Percentiles rank a stretch among this genome's conserved stretches.
Conservation (phyloP, 1,284 basidiomycete genomes). For the Melampsora americana region DNA sequence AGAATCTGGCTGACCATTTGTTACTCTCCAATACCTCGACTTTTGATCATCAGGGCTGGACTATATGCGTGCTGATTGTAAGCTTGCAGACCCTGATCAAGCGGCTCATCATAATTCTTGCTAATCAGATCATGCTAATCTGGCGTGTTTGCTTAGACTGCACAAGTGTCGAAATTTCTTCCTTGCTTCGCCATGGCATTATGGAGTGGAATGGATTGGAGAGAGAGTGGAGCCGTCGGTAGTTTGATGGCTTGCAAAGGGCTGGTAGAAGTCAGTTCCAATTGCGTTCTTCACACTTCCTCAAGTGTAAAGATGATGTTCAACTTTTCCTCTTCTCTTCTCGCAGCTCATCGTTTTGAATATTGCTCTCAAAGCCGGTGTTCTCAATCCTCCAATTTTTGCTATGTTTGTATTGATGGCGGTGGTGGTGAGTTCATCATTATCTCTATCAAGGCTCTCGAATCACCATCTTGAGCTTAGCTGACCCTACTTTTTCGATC, state of each 20-base stretch:
- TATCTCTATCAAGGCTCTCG: background rate
- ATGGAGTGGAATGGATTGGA: conserved; percentile 66
- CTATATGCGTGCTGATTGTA: conserved; percentile 72
- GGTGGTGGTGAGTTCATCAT: conserved; percentile 62
- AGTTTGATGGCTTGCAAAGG: conserved; percentile 92
- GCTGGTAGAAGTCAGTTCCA: conserved; percentile 55
- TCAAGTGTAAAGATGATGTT: conserved; percentile 48
- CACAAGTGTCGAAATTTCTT: conserved; percentile 20
- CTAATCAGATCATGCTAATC: background rate
- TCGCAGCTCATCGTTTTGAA: conserved; percentile 81
- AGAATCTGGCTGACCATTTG: conserved; percentile 56
- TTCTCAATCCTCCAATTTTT: conserved; percentile 66
- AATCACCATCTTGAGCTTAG: background rate
- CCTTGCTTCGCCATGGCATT: conserved; percentile 62
- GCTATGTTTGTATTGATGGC: conserved; percentile 90
- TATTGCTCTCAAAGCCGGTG: conserved; percentile 74
- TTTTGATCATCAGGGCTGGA: conserved; percentile 72
- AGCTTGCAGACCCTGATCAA: conserved; percentile 72
- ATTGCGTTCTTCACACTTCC: background rate
- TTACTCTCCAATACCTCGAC: conserved; percentile 6
- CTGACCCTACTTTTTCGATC: background rate
- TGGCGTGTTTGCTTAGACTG: background rate
- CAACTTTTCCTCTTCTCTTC: background rate
- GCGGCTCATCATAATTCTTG: conserved; percentile 55
- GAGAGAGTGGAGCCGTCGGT: conserved; percentile 81